These are phyloP conservation scores for Aaosphaeria pasadenensis DNA, from an alignment of 2,329 filamentous ascomycete genomes.

Conservation along the genomic window DNA sequence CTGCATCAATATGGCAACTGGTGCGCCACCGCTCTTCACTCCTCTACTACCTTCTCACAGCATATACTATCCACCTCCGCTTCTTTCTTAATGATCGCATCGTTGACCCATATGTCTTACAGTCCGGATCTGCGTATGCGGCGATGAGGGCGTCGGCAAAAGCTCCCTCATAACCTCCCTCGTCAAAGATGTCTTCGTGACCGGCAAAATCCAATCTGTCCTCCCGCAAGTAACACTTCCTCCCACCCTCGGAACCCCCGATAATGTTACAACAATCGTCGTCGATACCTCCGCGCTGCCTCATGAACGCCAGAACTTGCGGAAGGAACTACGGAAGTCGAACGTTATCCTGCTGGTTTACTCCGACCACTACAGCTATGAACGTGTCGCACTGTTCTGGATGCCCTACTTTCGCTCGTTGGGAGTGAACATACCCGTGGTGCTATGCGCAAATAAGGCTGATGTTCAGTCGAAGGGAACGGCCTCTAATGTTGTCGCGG, in stretches of 20 bases:
- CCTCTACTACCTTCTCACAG: not conserved
- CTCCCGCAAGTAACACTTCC: conserved; percentile 94
- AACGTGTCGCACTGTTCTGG: conserved; percentile 95
- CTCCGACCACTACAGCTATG: conserved; percentile 98
- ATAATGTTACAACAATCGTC: conserved; percentile 96
- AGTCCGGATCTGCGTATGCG: conserved; percentile 94
- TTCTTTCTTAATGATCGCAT: not conserved
- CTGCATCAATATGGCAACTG: conserved; percentile 19
- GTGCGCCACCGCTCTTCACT: conserved; percentile 4
- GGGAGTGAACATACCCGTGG: conserved; percentile 97
- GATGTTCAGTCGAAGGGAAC: conserved; percentile 74
- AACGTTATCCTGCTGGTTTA: conserved; percentile 97
- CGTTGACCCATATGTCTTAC: conserved; percentile 5
- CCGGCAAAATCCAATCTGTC: conserved; percentile 90
- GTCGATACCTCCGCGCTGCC: conserved; percentile 96
- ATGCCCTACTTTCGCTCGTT: conserved; percentile 96
- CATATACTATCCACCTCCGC: not conserved
- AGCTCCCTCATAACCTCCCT: conserved; percentile 77
- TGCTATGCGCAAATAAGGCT: conserved; percentile 96
- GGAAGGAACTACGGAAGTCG: conserved; percentile 92
- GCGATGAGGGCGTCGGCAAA: conserved; percentile 70
- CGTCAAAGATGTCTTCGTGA: conserved; percentile 95
- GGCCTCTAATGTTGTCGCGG: conserved; percentile 82
- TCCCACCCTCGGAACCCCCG: conserved; percentile 85
- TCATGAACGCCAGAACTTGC: conserved; percentile 83